Percentiles rank a stretch among this genome's conserved stretches.
Evolutionary conservation across 805 yeast genomes (phyloP).

Genomic region (Cyberlindnera maritima): DNA sequence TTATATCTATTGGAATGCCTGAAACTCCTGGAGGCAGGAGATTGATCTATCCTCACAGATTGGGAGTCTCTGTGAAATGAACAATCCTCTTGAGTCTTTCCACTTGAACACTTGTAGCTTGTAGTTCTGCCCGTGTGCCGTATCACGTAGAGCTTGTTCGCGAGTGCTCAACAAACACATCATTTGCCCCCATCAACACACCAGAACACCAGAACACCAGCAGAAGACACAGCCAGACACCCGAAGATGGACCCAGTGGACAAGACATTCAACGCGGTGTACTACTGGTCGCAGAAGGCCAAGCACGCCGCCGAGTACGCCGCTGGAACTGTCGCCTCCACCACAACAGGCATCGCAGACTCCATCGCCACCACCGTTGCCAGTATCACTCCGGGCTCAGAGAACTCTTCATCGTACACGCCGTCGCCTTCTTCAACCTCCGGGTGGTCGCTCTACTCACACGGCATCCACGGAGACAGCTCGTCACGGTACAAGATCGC

Average conservation of each 20-base stretch:
- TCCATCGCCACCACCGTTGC: conserved; percentile 2
- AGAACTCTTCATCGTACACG: background rate
- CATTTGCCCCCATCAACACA: no score
- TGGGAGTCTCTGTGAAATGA: no score
- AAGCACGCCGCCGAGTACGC: conserved; percentile 3
- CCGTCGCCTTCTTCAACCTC: background rate
- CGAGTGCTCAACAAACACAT: no score
- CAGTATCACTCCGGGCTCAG: background rate
- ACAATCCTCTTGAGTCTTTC: no score
- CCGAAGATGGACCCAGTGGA: conserved; percentile 22
- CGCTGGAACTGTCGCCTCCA: conserved; percentile 4
- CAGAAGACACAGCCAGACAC: no score
- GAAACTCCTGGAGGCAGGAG: no score
- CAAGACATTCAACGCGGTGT: conserved; percentile 17
- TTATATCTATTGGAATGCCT: no score
- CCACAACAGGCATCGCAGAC: conserved; percentile 3
- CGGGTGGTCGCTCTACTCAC: background rate
- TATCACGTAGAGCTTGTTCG: no score
- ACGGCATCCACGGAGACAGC: background rate
- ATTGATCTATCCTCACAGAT: no score
- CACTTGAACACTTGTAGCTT: no score
- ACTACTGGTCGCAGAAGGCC: conserved; percentile 18
- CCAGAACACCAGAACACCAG: no score
- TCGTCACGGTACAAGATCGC: background rate
- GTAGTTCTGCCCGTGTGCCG: no score